A percentile compares a stretch with the other conserved stretches of the same genome.
phyloP scores from a whole-genome alignment of 441 rosid genomes.

The Jatropha multifida region DNA sequence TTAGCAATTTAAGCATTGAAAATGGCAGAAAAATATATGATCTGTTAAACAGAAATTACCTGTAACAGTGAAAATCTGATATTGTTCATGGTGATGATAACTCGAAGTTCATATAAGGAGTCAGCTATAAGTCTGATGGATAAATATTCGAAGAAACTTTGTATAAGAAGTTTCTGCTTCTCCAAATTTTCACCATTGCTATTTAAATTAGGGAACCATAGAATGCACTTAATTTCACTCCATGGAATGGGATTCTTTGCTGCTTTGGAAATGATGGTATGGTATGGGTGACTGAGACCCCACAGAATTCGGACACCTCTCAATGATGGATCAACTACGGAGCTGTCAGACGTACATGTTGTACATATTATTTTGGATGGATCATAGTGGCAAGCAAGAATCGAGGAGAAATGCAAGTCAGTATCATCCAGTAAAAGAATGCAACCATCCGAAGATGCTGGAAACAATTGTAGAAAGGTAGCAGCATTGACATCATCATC shows the following conservation, averaged over 20 bases:
- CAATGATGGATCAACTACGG: constrained; percentile 41
- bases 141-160: constrained; percentile 69
- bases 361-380: constrained; percentile 59
- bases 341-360: constrained; percentile 50
- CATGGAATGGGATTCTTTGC: constrained; percentile 59
- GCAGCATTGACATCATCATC: constrained; percentile 43
- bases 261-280: constrained; percentile 53
- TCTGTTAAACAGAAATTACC: constrained; percentile 42
- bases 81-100: constrained; percentile 77
- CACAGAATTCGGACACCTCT: constrained; percentile 53
- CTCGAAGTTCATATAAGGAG: constrained; percentile 44
- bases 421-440: constrained; percentile 75
- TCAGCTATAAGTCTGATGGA: constrained; percentile 71
- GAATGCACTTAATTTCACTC: constrained; percentile 58
- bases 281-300: constrained; percentile 67
- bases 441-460: constrained; percentile 47
- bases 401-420: constrained; percentile 58
- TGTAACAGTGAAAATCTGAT: constrained; percentile 66
- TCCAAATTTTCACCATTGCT: constrained; percentile 48
- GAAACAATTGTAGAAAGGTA: constrained; percentile 51
- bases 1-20: background rate
- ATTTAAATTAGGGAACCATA: constrained; percentile 74
- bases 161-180: constrained; percentile 46
- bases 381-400: constrained; percentile 50
- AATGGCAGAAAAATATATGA: constrained; percentile 10